Conservation (phyloP, 805 yeast species). For the Wickerhamiella galacta region DNA sequence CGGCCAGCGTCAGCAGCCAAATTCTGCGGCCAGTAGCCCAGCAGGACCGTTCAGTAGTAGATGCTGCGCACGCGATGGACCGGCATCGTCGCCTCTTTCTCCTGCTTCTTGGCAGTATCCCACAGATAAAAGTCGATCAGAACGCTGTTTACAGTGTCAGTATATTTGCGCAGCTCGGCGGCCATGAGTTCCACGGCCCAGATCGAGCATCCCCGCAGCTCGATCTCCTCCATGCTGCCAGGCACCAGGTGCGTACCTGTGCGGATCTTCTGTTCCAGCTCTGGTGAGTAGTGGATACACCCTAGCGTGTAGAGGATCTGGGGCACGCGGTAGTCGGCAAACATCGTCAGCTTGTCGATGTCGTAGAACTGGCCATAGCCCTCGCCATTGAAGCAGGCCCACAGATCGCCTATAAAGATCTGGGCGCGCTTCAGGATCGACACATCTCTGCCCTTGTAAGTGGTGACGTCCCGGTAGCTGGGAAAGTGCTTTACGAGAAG, state of each 20-base stretch:
- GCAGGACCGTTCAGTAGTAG: slow-evolving; percentile 20
- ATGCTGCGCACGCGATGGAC: slow-evolving; percentile 27
- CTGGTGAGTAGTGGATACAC: slow-evolving; percentile 21
- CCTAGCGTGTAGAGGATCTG: slow-evolving; percentile 26
- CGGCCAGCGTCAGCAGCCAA: too few species aligned
- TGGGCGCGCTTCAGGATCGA: slow-evolving; percentile 27
- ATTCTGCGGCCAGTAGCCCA: too few species aligned
- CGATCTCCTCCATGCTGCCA: slow-evolving; percentile 25
- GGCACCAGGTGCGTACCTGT: slow-evolving; percentile 13
- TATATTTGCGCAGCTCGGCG: slow-evolving; percentile 14
- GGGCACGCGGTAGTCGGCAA: slow-evolving; percentile 32
- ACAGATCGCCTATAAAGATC: slow-evolving; percentile 27
- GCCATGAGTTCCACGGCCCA: slow-evolving; percentile 26
- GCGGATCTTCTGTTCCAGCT: slow-evolving; percentile 14
- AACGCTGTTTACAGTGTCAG: slow-evolving; percentile 21
- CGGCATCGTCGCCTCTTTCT: slow-evolving; percentile 16
- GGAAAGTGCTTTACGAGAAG: slow-evolving; percentile 17
- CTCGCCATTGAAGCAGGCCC: slow-evolving; percentile 28
- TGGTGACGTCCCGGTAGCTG: slow-evolving; percentile 22
- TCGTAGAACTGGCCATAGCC: slow-evolving; percentile 25
- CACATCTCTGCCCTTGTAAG: slow-evolving; percentile 19
- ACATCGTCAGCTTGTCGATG: slow-evolving; percentile 28
- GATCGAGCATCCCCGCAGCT: slow-evolving; percentile 28
- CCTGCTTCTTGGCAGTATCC: slow-evolving; percentile 29
- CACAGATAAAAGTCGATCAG: slow-evolving; percentile 28